Base-by-base conservation (phyloP, 139 green algal genomes). In the Picochlorum sp. region DNA sequence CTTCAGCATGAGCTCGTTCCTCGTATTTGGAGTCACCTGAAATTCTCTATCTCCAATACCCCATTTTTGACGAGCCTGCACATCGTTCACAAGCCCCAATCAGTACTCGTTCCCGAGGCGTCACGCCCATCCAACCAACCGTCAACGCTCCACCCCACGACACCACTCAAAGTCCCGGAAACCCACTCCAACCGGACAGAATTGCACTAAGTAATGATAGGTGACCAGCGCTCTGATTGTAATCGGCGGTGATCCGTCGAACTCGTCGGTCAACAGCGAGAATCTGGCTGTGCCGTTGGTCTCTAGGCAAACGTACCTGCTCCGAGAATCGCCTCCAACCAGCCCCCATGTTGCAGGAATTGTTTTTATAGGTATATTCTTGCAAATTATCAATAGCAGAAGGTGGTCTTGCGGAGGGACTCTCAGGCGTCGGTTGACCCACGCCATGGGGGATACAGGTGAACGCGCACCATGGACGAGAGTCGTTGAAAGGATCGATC, bases 1-100 rank as follows among this genome's bases (percentile, higher is more conserved):
- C 44, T 72, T 69, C 44, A 95, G 76, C 88, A 95, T 95, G 28
- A 80, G 74, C 61, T 91, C 84, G 71, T 92, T 93, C 15, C 88
- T 74, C 3, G 75, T 74, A 67, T 95, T 95, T 46, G 72, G 78
- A 0, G 88, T 95, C 6, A 75, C 57, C 54, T 75, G 56, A 52
- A 94, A 94, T 7, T 74, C 66, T 13, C 74, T 73, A 59, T 85
- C 81, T 16, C 69, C 58, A 8, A 88, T 34, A 52, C 82, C 65
- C 77, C 78, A 88, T 49, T 83, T 84, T 50, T 89, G 83, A 28
- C 67, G 73, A 23, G 69, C 76, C 76, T 86, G 68, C 41, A 63
- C 34, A 41, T 41, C 34, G 6, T 41, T 41, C 18, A 41, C 5
- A 18, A 24, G 34, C 7, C 5, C 34, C 8, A 41, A 41, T 41